Evolutionary conservation across 2,329 filamentous ascomycete genomes (phyloP).

Genomic region (Akanthomyces muscarius): DNA sequence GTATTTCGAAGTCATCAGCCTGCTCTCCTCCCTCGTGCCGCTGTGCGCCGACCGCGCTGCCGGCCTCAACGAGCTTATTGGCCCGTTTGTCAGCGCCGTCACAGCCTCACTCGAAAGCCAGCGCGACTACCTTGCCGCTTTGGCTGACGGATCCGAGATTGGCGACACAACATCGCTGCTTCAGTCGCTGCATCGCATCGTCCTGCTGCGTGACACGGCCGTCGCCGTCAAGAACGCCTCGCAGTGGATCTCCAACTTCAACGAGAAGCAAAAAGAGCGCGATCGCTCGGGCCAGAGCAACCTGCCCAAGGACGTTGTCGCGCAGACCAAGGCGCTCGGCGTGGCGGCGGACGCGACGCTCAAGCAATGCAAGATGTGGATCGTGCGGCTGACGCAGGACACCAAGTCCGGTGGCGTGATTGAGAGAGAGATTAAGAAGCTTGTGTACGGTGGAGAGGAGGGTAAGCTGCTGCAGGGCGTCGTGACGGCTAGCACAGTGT

Average conservation of each 20-base stretch:
- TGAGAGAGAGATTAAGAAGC: slow-evolving; percentile 25
- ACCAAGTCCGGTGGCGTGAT: slow-evolving; percentile 26
- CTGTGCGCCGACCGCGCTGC: slow-evolving; percentile 26
- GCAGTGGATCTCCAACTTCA: slow-evolving; percentile 34
- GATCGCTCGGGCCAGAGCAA: slow-evolving; percentile 37
- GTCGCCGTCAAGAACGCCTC: slow-evolving; percentile 29
- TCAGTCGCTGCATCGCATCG: slow-evolving; percentile 34
- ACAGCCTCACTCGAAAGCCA: slow-evolving; percentile 27
- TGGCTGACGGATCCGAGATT: slow-evolving; percentile 17
- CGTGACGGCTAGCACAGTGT: slow-evolving; percentile 26
- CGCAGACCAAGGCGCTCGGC: slow-evolving; percentile 33
- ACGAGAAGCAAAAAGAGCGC: slow-evolving; percentile 37
- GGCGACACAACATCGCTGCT: slow-evolving; percentile 25
- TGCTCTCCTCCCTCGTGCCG: slow-evolving; percentile 36
- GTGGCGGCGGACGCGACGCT: slow-evolving; percentile 28
- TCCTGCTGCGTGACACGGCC: slow-evolving; percentile 37
- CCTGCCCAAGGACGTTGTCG: slow-evolving; percentile 35
- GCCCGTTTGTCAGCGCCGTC: slow-evolving; percentile 26
- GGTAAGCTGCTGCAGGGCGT: slow-evolving; percentile 22
- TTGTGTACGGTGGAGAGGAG: slow-evolving; percentile 27
- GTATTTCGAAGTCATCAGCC: slow-evolving; percentile 41
- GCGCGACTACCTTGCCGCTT: slow-evolving; percentile 19
- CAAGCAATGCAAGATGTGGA: slow-evolving; percentile 30
- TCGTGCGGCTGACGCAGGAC: slow-evolving; percentile 29
- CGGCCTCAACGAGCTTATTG: slow-evolving; percentile 24